Conservation (phyloP, 257 asterid genomes). For the Pogostemon cablin region DNA sequence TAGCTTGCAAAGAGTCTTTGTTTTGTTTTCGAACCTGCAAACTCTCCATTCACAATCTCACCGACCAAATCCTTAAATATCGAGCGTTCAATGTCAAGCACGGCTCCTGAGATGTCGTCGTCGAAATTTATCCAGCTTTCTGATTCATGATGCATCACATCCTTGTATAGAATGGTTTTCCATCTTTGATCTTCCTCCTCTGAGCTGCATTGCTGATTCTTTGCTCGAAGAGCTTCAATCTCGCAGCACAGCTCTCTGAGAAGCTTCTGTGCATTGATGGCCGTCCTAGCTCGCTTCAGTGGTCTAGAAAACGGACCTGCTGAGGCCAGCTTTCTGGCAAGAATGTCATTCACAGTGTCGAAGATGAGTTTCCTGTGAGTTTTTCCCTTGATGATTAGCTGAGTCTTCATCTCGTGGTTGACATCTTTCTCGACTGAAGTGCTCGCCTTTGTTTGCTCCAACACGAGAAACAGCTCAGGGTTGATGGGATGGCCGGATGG, state of each 20-base stretch:
- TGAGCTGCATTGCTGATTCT: slow-evolving; percentile 40
- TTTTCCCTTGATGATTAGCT: slow-evolving; percentile 17
- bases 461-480: slow-evolving; percentile 84
- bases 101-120: slow-evolving; percentile 65
- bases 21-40: slow-evolving; percentile 50
- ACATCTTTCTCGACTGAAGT: slow-evolving; percentile 39
- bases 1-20: slow-evolving; percentile 51
- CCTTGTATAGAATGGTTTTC: slow-evolving; percentile 58
- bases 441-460: slow-evolving; percentile 88
- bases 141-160: slow-evolving; percentile 52
- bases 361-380: slow-evolving; percentile 72
- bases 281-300: slow-evolving; percentile 38
- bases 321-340: slow-evolving; percentile 53
- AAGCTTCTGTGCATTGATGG: slow-evolving; percentile 73
- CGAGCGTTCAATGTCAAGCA: slow-evolving; percentile 77
- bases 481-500: slow-evolving; percentile 84
- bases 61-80: slow-evolving; percentile 81
- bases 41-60: slow-evolving; percentile 78
- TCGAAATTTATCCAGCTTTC: slow-evolving; percentile 60
- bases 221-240: slow-evolving; percentile 58
- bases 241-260: slow-evolving; percentile 75
- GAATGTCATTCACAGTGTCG: slow-evolving; percentile 79
- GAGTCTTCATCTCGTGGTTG: slow-evolving; percentile 34
- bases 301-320: slow-evolving; percentile 41
- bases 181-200: slow-evolving; percentile 62